Evolutionary conservation across 2,329 filamentous ascomycete genomes (phyloP), one percentile per base, ranked within the genome.

Genomic region (Chrysosphaeria jannelii): DNA sequence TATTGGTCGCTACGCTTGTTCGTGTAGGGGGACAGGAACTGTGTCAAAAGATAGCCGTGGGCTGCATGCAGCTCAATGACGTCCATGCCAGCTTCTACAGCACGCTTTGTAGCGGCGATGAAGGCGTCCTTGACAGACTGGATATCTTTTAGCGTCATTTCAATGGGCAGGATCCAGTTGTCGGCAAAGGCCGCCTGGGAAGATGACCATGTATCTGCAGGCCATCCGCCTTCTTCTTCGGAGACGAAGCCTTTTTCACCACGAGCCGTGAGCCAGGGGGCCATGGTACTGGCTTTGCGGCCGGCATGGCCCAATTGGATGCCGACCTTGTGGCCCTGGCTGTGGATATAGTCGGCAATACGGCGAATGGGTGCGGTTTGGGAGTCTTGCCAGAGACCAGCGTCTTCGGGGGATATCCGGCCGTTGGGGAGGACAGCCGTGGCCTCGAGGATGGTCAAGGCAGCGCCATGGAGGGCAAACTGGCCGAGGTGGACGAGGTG

Each of bases 231-330:
- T 15, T 41, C 51, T 25, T 51, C 45, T 0, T 45, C 46, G 0
- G 70, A 67, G 13, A 64, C 40, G 20, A 49, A 50, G 38, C 34
- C 59, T 27, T 39, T 40, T 6, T 29, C 37, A 27, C 9, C 55
- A 41, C 50, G 53, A 52, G 75, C 43, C 8, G 5, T 9, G 13
- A 28, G 10, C 68, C 69, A 81, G 1, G 60, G 58, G 0, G 62
- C 50, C 11, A 61, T 36, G 2, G 48, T 59, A 39, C 50, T 57
- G 2, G 57, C 63, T 42, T 71, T 71, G 26, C 66, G 50, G 2
- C 78, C 78, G 0, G 75, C 76, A 36, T 90, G 78, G 2, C 50
- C 72, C 4, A 89, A 52, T 47, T 90, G 78, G 29, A 89, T 66
- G 24, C 59, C 75, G 24, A 74, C 62, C 31, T 70, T 62, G 36